Conservation (phyloP, 495 filamentous ascomycete species). For the Penicillium pulvis region DNA sequence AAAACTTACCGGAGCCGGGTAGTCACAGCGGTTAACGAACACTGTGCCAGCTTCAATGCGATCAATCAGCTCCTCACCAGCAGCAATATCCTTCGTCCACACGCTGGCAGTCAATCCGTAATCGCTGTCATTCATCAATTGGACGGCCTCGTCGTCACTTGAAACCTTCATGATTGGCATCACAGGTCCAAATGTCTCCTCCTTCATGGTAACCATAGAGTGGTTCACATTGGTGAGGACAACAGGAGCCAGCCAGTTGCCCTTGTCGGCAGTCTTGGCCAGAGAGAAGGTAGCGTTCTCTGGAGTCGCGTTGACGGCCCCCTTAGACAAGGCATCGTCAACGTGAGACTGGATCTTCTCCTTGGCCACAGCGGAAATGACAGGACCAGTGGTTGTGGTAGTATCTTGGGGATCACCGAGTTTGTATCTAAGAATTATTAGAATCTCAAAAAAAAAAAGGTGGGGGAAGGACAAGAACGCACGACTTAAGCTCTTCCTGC, state of each 20-base stretch:
- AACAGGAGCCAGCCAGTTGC: constrained; percentile 85
- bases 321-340: constrained; percentile 79
- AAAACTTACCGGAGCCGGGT: constrained; percentile 79
- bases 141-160: constrained; percentile 77
- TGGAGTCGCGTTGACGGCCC: constrained; percentile 82
- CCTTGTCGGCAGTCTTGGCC: constrained; percentile 61
- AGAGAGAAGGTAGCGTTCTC: constrained; percentile 68
- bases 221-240: constrained; percentile 82
- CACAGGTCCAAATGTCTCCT: constrained; percentile 95
- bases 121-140: constrained; percentile 91
- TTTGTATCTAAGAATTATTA: constrained; percentile 63
- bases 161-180: constrained; percentile 94
- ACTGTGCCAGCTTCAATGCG: constrained; percentile 91
- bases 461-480: constrained; percentile 6
- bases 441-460: neutral
- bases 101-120: constrained; percentile 96
- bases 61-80: constrained; percentile 77
- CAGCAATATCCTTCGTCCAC: constrained; percentile 87
- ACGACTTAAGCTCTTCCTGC: constrained; percentile 69
- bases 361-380: constrained; percentile 72
- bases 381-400: constrained; percentile 82
- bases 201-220: constrained; percentile 85
- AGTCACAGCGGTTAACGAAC: constrained; percentile 95
- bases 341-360: constrained; percentile 80
- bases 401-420: constrained; percentile 82